Evolutionary conservation across 1,284 basidiomycete genomes (phyloP), one percentile per base, ranked within the genome.

Genomic region (Hypsizygus ulmarius): DNA sequence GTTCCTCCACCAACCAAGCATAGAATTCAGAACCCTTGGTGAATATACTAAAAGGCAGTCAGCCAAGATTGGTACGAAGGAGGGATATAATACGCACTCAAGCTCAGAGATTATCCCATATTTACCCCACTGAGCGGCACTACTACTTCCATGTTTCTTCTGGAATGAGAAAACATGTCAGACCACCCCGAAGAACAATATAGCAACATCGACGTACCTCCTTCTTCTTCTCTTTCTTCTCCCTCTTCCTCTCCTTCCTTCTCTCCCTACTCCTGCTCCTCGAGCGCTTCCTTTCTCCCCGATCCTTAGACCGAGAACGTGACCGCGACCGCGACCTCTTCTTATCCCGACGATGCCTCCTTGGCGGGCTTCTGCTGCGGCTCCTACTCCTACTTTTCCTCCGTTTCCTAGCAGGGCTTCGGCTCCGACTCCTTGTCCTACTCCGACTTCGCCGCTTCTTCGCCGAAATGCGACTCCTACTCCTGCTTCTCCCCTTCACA

Each of bases 1-100:
- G 81, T 63, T 95, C 92, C 61, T 94, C 92, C 12, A 95, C 81
- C 6, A 95, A 79, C 92, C 93, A 96, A 2, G 89, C 82, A 45
- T 88, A 78, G 65, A 93, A 94, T 67, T 94, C 92, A 57, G 83
- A 77, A 27, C 79, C 80, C 61, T 92, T 93, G 38, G 75, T 84
- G 64, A 85, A 89, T 47, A 92, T 77, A 59, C 89, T 92, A 48
- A 11, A 3, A 14, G 39, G 36, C 6, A 47, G 36, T 42, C 30
- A 15, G 21, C 32, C 11, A 12, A 12, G 18, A 37, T 2, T 18
- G 3, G 34, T 29, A 42, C 5, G 33, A 46, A 19, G 35, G 29
- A 36, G 3, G 33, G 43, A 39, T 36, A 18, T 12, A 33, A 36
- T 16, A 78, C 89, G 61, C 60, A 92, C 90, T 93, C 90, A 5